Evolutionary conservation across 169 alveolate species (phyloP).

Genomic region (Sarcocystis neurona): DNA sequence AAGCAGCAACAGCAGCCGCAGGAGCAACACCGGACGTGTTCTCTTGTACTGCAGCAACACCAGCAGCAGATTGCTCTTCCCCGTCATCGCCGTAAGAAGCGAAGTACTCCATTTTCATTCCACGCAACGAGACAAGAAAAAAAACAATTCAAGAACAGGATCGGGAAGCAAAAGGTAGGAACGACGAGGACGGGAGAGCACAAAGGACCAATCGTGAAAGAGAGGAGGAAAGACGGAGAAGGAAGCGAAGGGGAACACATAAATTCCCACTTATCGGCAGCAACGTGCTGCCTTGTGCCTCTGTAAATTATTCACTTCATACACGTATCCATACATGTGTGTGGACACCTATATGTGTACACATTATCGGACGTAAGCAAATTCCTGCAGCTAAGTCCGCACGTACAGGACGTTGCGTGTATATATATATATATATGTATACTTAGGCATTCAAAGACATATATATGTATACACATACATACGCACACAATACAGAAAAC

Average conservation of each 20-base stretch:
- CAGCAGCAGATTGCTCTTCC: not conserved
- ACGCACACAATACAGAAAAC: too few relatives aligned
- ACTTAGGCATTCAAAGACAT: not conserved
- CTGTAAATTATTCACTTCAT: not conserved
- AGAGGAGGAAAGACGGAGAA: not conserved
- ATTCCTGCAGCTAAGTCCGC: slow-evolving; percentile 82
- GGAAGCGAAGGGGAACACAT: not conserved
- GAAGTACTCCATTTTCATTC: slow-evolving; percentile 22
- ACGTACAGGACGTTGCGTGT: slow-evolving; percentile 54
- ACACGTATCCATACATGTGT: slow-evolving; percentile 70
- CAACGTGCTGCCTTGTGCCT: not conserved
- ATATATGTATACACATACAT: not conserved
- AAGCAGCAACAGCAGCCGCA: too few relatives aligned
- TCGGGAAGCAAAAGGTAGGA: not conserved
- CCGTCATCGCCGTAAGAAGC: slow-evolving; percentile 42
- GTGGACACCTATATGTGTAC: slow-evolving; percentile 76
- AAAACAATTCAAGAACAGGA: not conserved
- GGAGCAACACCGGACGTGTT: too few relatives aligned
- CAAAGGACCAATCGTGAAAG: too few relatives aligned
- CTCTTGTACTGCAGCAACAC: too few relatives aligned
- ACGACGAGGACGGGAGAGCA: not conserved
- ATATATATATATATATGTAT: not conserved
- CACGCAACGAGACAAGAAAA: not conserved
- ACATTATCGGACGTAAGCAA: slow-evolving; percentile 80
- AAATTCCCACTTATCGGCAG: not conserved